Conservation (phyloP, 2,329 filamentous ascomycete genomes). For the Triangularia setosa region DNA sequence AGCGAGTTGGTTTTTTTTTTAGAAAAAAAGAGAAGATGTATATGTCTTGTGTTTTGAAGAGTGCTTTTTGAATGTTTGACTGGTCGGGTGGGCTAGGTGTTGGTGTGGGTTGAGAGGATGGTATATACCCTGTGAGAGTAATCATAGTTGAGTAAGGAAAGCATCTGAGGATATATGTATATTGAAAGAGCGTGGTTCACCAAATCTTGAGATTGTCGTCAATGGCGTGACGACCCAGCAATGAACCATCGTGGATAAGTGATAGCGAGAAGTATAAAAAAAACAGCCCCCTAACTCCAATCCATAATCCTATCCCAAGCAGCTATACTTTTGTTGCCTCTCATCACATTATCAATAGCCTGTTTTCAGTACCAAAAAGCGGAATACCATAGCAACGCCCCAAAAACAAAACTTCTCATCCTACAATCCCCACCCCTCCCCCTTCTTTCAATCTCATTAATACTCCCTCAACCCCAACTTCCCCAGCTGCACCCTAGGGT, state of each 20-base stretch:
- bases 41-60: not conserved
- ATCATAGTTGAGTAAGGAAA: not conserved
- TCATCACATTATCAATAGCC: not conserved
- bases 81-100: not conserved
- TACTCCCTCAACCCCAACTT: conserved; percentile 60
- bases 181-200: not conserved
- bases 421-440: not conserved
- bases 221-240: not conserved
- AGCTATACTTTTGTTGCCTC: not conserved
- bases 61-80: not conserved
- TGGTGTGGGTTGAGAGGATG: not conserved
- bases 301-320: not conserved
- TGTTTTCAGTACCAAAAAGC: not conserved
- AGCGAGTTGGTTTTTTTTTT: not conserved
- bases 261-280: not conserved
- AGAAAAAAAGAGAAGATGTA: not conserved
- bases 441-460: not conserved
- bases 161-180: not conserved
- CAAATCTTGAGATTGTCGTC: not conserved
- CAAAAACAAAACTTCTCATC: not conserved
- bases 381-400: no score
- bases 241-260: not conserved
- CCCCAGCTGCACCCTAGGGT: conserved; percentile 73
- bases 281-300: not conserved
- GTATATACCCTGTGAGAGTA: not conserved